Evolutionary conservation across 129 eudicot genomes (phyloP).

Genomic region (Lactuca saligna): DNA sequence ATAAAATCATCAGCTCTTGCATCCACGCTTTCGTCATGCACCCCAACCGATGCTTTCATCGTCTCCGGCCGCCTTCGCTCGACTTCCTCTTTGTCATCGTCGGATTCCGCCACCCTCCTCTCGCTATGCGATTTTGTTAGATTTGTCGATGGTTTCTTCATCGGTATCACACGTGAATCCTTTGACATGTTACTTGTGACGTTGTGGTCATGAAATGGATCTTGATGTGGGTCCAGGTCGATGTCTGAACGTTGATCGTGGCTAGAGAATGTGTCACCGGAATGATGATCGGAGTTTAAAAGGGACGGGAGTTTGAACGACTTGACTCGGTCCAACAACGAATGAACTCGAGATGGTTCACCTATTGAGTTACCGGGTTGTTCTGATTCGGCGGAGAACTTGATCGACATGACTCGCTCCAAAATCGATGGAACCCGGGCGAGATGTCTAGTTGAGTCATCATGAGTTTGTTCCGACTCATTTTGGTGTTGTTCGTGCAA

Average conservation of each 20-base stretch:
- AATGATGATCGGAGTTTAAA: conserved; percentile 15
- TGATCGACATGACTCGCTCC: too few relatives aligned
- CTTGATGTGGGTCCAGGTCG: conserved; percentile 11
- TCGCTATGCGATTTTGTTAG: conserved; percentile 38
- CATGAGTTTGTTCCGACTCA: not conserved
- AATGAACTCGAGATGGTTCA: conserved; percentile 22
- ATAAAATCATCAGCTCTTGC: conserved; percentile 75
- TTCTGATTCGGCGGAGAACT: conserved; percentile 8
- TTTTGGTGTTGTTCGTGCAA: conserved; percentile 21
- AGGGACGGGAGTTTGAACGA: conserved; percentile 31
- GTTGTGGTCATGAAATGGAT: conserved; percentile 1
- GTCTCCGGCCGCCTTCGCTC: conserved; percentile 35
- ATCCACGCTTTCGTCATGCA: conserved; percentile 52
- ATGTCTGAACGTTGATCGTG: conserved; percentile 4
- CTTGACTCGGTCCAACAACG: conserved; percentile 38
- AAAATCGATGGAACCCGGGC: conserved; percentile 1
- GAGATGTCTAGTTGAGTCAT: conserved; percentile 19
- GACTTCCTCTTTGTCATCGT: conserved; percentile 23
- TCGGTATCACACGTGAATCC: conserved; percentile 9
- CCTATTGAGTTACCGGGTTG: not conserved
- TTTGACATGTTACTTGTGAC: conserved; percentile 22
- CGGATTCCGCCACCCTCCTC: conserved; percentile 13
- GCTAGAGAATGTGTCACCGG: not conserved
- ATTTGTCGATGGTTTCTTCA: not conserved
- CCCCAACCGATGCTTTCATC: conserved; percentile 24